Base-by-base conservation (phyloP, 2,329 filamentous ascomycete genomes). In the Sarocladium oryzae region DNA sequence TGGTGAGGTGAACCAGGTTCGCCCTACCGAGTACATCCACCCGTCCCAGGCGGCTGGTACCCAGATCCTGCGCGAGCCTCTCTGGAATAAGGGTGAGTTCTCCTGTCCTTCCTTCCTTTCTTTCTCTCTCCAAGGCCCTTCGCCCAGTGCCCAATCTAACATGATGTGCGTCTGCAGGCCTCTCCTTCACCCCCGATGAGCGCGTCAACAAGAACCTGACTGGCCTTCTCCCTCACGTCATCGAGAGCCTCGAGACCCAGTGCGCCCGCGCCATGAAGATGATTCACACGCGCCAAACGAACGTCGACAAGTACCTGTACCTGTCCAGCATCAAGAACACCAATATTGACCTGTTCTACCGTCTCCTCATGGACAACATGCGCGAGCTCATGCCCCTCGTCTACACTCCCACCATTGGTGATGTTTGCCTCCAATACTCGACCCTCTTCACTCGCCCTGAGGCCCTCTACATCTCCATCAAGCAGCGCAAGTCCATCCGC, bases 401-500 rank as follows among this genome's bases (percentile, higher is more conserved):
- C 61, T 93, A 93, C 74, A 93, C 88, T 16, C 88, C 88, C 41
- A 91, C 88, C 63, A 90, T 99, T 61, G 93, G 93, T 62, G 92
- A 97, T 67, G 93, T 95, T 58, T 99, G 93, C 74, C 77, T 96
- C 66, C 86, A 92, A 71, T 99, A 95, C 82, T 96, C 91, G 35
- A 89, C 92, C 62, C 82, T 97, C 61, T 97, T 95, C 76, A 95
- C 91, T 54, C 87, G 91, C 59, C 91, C 93, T 20, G 93, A 97
- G 77, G 90, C 87, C 57, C 81, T 97, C 70, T 99, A 97, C 75
- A 88, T 99, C 57, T 96, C 91, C 55, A 96, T 89, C 71, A 88
- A 89, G 71, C 92, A 99, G 75, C 85, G 88, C 57, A 93, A 91
- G 64, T 89, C 92, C 56, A 88, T 97, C 57, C 82, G 84, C 62